Base-by-base conservation (phyloP, 352 stramenopile species). In the Elongisporangium senticosum region DNA sequence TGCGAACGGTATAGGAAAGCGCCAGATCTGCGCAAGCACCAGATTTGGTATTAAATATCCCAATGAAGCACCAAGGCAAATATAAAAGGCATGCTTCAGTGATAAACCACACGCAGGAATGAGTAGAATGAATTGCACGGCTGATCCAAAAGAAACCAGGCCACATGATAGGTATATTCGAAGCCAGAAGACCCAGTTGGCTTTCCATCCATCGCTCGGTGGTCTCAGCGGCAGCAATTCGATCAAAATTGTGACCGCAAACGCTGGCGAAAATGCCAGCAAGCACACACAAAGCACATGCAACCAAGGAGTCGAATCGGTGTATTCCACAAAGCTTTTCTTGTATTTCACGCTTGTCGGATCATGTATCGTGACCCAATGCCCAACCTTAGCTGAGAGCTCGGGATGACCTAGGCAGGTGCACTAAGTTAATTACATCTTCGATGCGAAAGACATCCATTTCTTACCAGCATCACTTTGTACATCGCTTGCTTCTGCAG, bases 131-230 rank as follows among this genome's bases (percentile, higher is more conserved):
- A 49, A 40, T 39, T 74, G 64, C 1, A 56, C 13, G 39, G 68
- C 64, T 0, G 43, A 56, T 10, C 59, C 56, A 22, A 64, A 49
- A 13, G 69, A 33, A 2, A 69, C 20, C 15, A 71, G 19, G 0
- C 22, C 20, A 19, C 59, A 33, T n/a, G 61, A 59, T 17, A 64
- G 19, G 19, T 43, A 64, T 23, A 71, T 55, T 1, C 67, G 64
- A 14, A 74, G 48, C 67, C 67, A 74, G 26, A 71, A 74, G 2
- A 74, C 61, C 49, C 65, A 71, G 47, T 76, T 76, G 0, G 20
- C 59, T n/a, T 56, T 37, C 2, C 51, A 51, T 2, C 69, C 69
- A 26, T 62, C 65, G 0, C 53, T 47, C 15, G 56, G 17, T 7
- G 53, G 40, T 13, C 54, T 48, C 14, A 76, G 40, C 3, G 69